Base-by-base conservation (phyloP, 116 monocot species). In the Phalaenopsis hybrid region DNA sequence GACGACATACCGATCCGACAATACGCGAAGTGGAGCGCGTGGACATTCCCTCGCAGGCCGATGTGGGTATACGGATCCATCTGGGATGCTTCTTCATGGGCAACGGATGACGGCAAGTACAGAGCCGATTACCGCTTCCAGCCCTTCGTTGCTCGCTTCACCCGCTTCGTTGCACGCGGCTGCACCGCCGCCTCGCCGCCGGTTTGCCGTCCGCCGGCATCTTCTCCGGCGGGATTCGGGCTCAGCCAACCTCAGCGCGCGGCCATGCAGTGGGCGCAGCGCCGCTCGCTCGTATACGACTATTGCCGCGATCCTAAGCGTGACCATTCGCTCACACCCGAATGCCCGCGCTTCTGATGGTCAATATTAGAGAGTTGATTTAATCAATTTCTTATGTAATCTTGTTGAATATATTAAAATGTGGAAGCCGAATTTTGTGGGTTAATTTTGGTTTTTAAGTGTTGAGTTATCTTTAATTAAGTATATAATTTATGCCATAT, bases 71-170 rank as follows among this genome's bases (percentile, higher is more conserved):
- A 95, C 75, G 95, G 91, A 25, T 91, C 95, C 3, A 95, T 95
- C 75, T 95, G 95, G 95, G 95, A 95, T 59, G 95, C 92, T 2
- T 95, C 95, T 0, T 83, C 92, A 13, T 95, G 95, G 95, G 95
- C 95, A 15, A 94, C 94, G 0, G 94, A 94, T 25, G 83, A 91
- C 67, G 95, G 95, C 12, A 85, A 51, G 59, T 89, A 89, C 87
- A 82, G 83, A 69, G 91, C 89, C 16, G 89, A 95, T 75, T 95
- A 95, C 80, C 80, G 84, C 12, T 91, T 87, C 84, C 83, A 87
- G 52, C 95, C 95, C 6, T 95, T 95, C 74, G 83, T 92, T 1
- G 89, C 91, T 0, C 83, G 45, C 6, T 89, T 91, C 87, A 81
- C 84, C 43, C 68, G 79, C 41, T 89, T 95, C 83, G 44, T 59